Evolutionary conservation across 768 basidiomycete species (phyloP).

Genomic region (Phylloporus sp.): DNA sequence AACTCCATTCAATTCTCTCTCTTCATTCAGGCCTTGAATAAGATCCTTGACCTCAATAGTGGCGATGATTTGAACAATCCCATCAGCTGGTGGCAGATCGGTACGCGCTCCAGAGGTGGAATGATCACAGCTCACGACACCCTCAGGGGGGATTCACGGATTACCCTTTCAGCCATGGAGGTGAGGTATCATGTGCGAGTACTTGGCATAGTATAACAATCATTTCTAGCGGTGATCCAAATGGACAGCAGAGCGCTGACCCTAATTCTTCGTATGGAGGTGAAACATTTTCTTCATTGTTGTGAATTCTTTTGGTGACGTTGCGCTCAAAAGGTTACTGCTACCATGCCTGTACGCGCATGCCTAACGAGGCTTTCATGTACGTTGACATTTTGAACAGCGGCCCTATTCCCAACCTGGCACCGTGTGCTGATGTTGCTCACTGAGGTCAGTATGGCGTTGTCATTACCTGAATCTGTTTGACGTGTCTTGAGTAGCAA

Average conservation of each 20-base stretch:
- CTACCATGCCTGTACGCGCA: conserved; percentile 14
- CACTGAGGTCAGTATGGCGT: conserved; percentile 5
- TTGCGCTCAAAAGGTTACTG: conserved; percentile 13
- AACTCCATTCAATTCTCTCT: conserved; percentile 15
- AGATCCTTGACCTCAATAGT: not conserved
- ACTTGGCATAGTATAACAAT: not conserved
- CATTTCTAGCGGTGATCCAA: conserved; percentile 15
- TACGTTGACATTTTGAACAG: conserved; percentile 7
- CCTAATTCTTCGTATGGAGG: conserved; percentile 6
- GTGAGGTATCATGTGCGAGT: conserved; percentile 12
- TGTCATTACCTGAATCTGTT: not conserved
- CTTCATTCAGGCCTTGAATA: conserved; percentile 15
- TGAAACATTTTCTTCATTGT: not conserved
- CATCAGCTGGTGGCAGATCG: conserved; percentile 21
- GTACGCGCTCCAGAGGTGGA: not conserved
- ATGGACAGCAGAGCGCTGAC: conserved; percentile 5
- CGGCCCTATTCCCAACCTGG: conserved; percentile 22
- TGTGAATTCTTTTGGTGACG: conserved; percentile 1
- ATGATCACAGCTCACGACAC: not conserved
- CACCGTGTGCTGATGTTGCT: conserved; percentile 15
- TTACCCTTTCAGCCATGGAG: conserved; percentile 14
- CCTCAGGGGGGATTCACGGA: conserved; percentile 15
- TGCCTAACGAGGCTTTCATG: not conserved
- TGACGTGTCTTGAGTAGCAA: conserved; percentile 7
- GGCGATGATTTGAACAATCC: conserved; percentile 6